A percentile compares a stretch with the other conserved stretches of the same genome.
Conservation (phyloP, 108 stramenopile species). For the Pinguiococcus pyrenoidosus region DNA sequence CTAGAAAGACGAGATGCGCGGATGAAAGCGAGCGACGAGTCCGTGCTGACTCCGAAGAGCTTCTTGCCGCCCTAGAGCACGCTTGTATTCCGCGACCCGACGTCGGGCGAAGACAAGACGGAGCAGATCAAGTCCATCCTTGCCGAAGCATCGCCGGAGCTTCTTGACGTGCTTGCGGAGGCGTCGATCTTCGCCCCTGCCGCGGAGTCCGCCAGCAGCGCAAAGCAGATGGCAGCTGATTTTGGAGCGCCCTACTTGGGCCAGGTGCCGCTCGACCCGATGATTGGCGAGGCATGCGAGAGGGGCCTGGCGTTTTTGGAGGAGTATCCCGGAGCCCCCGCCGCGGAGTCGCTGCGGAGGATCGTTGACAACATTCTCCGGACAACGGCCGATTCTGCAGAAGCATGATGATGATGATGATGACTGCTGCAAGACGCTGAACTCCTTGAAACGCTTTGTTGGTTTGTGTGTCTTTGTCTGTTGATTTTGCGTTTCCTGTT, state of each 20-base stretch:
- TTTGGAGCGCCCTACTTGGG: constrained; percentile 81
- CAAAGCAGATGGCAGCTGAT: constrained; percentile 66
- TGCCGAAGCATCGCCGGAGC: constrained; percentile 10
- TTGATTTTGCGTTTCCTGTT: no score
- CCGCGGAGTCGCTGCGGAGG: constrained; percentile 18
- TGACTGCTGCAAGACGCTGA: no score
- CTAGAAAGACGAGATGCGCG: background rate
- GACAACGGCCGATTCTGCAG: background rate
- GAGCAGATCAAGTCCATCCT: constrained; percentile 8
- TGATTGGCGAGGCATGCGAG: constrained; percentile 77
- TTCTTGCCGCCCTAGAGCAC: background rate
- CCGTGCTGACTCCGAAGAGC: background rate
- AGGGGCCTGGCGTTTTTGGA: constrained; percentile 46
- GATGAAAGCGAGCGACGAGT: background rate
- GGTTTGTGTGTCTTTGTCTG: no score
- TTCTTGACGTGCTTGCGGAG: constrained; percentile 11
- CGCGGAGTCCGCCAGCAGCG: constrained; percentile 42
- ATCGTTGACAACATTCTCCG: constrained; percentile 8
- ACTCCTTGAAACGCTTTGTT: no score
- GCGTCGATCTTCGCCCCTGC: background rate
- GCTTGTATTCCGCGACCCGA: constrained; percentile 42
- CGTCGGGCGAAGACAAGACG: constrained; percentile 3
- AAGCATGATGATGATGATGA: no score
- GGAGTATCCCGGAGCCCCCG: constrained; percentile 18
- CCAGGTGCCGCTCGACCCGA: constrained; percentile 78